A percentile compares a stretch with the other conserved stretches of the same genome.
phyloP scores from a whole-genome alignment of 2,329 filamentous ascomycete genomes.

The Ophiostoma populinum region DNA sequence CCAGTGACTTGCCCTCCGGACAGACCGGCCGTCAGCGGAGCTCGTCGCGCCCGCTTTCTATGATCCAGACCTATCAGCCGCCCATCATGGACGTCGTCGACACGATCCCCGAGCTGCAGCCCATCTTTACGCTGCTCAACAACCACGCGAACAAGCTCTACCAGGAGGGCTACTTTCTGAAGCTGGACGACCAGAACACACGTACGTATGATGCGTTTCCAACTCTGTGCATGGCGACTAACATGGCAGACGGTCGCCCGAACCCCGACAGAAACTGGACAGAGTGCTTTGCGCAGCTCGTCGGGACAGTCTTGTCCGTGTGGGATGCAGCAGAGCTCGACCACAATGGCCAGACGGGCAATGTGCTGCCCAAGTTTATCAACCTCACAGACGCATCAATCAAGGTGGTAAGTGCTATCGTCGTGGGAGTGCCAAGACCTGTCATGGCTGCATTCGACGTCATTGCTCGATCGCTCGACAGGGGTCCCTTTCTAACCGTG shows the following conservation, averaged over 20 bases:
- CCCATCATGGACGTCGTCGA: slow-evolving; percentile 75
- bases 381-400: slow-evolving; percentile 95
- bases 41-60: slow-evolving; percentile 60
- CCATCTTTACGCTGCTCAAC: slow-evolving; percentile 86
- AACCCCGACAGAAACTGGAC: slow-evolving; percentile 81
- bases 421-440: neutral
- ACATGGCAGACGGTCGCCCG: slow-evolving; percentile 57
- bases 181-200: slow-evolving; percentile 84
- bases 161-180: slow-evolving; percentile 94
- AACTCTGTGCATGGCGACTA: slow-evolving; percentile 8
- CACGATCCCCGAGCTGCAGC: slow-evolving; percentile 80
- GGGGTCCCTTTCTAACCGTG: neutral
- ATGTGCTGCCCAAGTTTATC: slow-evolving; percentile 48
- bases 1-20: slow-evolving; percentile 20
- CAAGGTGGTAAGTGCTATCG: slow-evolving; percentile 57
- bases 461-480: too few relatives aligned
- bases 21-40: slow-evolving; percentile 23
- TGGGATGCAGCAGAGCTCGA: slow-evolving; percentile 94
- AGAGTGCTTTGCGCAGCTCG: slow-evolving; percentile 92
- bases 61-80: slow-evolving; percentile 72
- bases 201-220: slow-evolving; percentile 36
- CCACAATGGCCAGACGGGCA: slow-evolving; percentile 59
- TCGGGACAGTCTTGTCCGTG: slow-evolving; percentile 82
- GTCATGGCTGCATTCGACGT: too few relatives aligned
- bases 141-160: slow-evolving; percentile 94